phyloP scores from a whole-genome alignment of 2,329 filamentous ascomycete genomes.

The Aspergillus tanneri region DNA sequence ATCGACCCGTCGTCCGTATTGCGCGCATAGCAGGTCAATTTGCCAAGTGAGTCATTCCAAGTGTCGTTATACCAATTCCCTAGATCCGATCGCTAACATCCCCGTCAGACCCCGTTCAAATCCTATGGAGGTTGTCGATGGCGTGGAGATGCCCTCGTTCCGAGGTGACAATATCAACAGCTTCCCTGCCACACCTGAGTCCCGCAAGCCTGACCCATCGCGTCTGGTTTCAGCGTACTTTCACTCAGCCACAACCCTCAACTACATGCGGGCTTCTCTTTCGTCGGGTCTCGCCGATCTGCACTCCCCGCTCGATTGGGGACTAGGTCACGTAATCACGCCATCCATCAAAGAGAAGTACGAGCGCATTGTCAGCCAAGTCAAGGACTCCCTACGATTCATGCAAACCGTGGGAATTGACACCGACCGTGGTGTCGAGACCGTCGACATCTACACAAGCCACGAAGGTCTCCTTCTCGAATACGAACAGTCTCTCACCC shows the following conservation, averaged over 20 bases:
- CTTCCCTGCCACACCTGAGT: constrained; percentile 63
- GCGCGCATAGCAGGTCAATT: constrained; percentile 97
- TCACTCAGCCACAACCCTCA: constrained; percentile 89
- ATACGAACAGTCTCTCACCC: constrained; percentile 86
- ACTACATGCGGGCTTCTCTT: constrained; percentile 83
- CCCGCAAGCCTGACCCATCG: constrained; percentile 76
- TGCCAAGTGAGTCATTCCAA: constrained; percentile 63
- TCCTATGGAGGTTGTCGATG: constrained; percentile 77
- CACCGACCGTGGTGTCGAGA: constrained; percentile 78
- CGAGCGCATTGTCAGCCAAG: constrained; percentile 75
- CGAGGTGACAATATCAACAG: constrained; percentile 95
- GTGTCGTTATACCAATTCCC: not conserved
- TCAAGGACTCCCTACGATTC: constrained; percentile 89
- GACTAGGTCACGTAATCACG: constrained; percentile 84
- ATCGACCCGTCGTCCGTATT: constrained; percentile 84
- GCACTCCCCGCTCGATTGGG: constrained; percentile 92
- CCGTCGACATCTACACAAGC: constrained; percentile 91
- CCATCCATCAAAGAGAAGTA: constrained; percentile 83
- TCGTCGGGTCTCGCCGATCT: constrained; percentile 89
- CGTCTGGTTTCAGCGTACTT: constrained; percentile 90
- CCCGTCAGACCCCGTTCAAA: constrained; percentile 70
- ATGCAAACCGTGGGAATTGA: constrained; percentile 91
- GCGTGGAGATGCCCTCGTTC: constrained; percentile 82
- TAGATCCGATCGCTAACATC: constrained; percentile 4
- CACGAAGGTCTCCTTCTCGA: constrained; percentile 93